Evolutionary conservation across 305 asterid genomes (phyloP), one percentile per base, ranked within the genome.

Genomic region (Petunia hybrid): DNA sequence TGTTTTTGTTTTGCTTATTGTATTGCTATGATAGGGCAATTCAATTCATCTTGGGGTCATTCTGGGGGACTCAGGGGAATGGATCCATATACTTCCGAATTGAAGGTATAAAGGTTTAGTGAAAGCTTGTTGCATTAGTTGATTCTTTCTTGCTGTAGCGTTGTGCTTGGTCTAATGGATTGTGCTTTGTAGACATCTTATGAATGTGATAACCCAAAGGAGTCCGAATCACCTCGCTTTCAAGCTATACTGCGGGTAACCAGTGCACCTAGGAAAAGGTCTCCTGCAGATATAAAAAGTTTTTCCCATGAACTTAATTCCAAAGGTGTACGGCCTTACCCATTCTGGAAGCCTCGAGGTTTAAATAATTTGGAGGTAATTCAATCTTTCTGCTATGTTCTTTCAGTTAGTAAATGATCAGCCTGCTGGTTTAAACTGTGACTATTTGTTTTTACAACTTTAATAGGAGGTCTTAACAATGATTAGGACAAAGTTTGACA

Each of bases 161-260:
- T 36, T 53, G 35, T 8, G 42, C 75, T 60, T 70, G 9, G 78
- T 46, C 63, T 74, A 74, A 53, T 16, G 36, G 46, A 46, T 40
- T 80, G 76, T 51, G 57, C 81, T 81, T 85, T 81, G 59, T 85
- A 94, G 99, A 81, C 97, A 81, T 83, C 98, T 69, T 97, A 88
- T 85, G 99, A 95, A 14, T 94, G 97, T 84, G 99, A 96, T 38
- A 93, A 96, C 83, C 99, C 99, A 12, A 97, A 95, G 87, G 99
- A 94, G 89, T 95, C 99, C 0, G 99, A 95, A 86, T 97, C 99
- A 74, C 99, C 99, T 6, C 97, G 99, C 45, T 92, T 97, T 85
- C 98, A 97, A 94, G 99, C 99, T 81, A 97, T 97, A 91, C 97
- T 97, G 66, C 98, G 99, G 80, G 87, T 97, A 77, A 97, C 99